Percentiles rank a stretch among this genome's conserved stretches.
Conservation (phyloP, 345 rosid genomes). For the Heritiera littoralis region DNA sequence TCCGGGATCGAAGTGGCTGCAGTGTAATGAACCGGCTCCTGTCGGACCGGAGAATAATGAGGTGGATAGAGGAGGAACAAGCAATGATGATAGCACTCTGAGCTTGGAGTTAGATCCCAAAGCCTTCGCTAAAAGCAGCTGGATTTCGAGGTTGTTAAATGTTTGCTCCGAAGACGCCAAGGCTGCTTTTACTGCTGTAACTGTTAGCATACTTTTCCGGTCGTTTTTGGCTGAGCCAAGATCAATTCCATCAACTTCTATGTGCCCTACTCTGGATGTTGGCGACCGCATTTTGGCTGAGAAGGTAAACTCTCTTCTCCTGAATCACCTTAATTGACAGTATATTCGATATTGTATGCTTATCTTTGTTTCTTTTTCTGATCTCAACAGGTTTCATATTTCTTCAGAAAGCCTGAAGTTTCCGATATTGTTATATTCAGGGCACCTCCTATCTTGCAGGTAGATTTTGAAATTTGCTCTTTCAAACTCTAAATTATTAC, state of each 20-base stretch:
- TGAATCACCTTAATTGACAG: background rate
- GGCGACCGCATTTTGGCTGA: slow-evolving; percentile 91
- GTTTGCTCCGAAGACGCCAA: slow-evolving; percentile 79
- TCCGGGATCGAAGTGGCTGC: slow-evolving; percentile 78
- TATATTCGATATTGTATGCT: slow-evolving; percentile 1
- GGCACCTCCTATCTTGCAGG: slow-evolving; percentile 84
- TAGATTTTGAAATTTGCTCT: slow-evolving; percentile 16
- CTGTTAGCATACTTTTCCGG: slow-evolving; percentile 73
- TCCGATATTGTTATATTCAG: slow-evolving; percentile 82
- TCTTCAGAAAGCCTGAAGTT: slow-evolving; percentile 82
- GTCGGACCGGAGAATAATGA: slow-evolving; percentile 39
- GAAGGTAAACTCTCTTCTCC: slow-evolving; percentile 42
- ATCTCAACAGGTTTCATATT: slow-evolving; percentile 65
- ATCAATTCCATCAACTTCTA: slow-evolving; percentile 79
- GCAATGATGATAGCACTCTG: slow-evolving; percentile 13
- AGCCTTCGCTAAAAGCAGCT: slow-evolving; percentile 39
- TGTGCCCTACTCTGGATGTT: slow-evolving; percentile 84
- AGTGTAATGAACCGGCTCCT: slow-evolving; percentile 48
- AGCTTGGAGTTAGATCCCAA: slow-evolving; percentile 38
- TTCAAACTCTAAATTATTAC: background rate
- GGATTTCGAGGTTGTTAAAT: slow-evolving; percentile 62
- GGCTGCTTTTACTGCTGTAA: slow-evolving; percentile 79
- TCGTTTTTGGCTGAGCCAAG: slow-evolving; percentile 87
- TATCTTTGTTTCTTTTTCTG: background rate
- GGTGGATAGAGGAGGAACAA: slow-evolving; percentile 50